Conservation (phyloP, 805 yeast genomes). For the Candida succiphila region DNA sequence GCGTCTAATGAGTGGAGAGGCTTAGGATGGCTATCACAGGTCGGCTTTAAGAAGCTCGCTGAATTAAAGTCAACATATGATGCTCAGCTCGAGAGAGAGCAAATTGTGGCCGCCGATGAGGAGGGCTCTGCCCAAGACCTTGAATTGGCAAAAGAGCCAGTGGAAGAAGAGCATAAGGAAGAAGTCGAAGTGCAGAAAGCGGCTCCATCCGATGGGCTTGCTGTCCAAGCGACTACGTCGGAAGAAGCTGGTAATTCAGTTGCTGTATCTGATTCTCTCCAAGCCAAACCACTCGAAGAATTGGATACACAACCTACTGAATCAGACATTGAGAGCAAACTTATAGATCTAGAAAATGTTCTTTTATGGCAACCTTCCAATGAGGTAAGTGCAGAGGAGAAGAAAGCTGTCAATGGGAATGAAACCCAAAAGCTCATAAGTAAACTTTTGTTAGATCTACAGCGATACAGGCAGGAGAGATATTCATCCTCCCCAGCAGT, state of each 20-base stretch:
- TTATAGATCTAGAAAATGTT: slow-evolving; percentile 17
- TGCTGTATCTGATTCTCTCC: not conserved
- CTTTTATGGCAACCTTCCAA: slow-evolving; percentile 18
- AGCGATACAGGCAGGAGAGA: slow-evolving; percentile 39
- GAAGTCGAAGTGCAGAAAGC: not conserved
- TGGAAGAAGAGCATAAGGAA: not conserved
- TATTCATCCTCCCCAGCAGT: slow-evolving; percentile 7
- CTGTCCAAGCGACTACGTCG: not conserved
- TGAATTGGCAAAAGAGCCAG: not conserved
- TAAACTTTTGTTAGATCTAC: slow-evolving; percentile 35
- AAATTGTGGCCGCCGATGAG: slow-evolving; percentile 6
- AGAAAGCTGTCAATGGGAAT: slow-evolving; percentile 11
- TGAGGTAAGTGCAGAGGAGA: slow-evolving; percentile 15
- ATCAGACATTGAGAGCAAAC: slow-evolving; percentile 1
- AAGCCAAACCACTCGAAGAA: not conserved
- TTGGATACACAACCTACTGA: not conserved
- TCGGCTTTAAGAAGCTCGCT: slow-evolving; percentile 32
- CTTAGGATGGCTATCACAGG: slow-evolving; percentile 41
- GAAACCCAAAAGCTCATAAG: slow-evolving; percentile 29
- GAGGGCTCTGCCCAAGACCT: not conserved
- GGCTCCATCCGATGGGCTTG: not conserved
- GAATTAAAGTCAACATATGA: slow-evolving; percentile 9
- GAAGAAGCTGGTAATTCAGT: not conserved
- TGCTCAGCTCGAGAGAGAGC: slow-evolving; percentile 6
- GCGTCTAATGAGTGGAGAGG: slow-evolving; percentile 42